Percentiles rank a stretch among this genome's conserved stretches.
These are phyloP conservation scores for Rosa persica DNA, from an alignment of 306 rosid species.

Conservation along the genomic window DNA sequence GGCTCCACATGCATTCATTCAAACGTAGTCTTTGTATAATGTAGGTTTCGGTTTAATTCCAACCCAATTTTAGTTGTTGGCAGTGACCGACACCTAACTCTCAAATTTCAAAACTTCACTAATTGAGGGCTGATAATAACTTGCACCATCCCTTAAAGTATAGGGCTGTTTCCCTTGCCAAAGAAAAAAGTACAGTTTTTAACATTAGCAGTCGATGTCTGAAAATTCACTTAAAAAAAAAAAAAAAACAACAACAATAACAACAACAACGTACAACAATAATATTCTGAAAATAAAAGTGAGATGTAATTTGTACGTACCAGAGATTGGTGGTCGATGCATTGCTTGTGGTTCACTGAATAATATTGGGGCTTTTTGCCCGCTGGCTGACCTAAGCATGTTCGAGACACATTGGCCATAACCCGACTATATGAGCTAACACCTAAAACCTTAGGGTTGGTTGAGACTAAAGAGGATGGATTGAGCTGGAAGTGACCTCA, in stretches of 20 bases:
- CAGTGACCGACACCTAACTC: constrained; percentile 6
- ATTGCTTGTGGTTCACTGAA: too few relatives aligned
- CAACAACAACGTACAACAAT: too few relatives aligned
- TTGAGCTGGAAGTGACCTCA: background rate
- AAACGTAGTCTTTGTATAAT: background rate
- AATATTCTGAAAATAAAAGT: too few relatives aligned
- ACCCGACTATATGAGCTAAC: background rate
- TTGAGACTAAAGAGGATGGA: background rate
- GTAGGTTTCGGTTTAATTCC: background rate
- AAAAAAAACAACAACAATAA: too few relatives aligned
- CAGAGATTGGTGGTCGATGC: too few relatives aligned
- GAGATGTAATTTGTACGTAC: too few relatives aligned
- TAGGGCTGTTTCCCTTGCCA: background rate
- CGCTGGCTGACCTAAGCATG: too few relatives aligned
- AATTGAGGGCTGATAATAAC: constrained; percentile 1
- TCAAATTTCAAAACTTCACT: background rate
- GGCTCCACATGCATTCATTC: background rate
- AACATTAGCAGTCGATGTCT: too few relatives aligned
- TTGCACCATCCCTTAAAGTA: background rate
- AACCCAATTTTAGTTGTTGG: background rate
- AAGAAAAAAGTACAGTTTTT: background rate
- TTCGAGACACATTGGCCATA: too few relatives aligned
- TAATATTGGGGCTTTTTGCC: too few relatives aligned
- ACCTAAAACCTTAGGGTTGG: background rate
- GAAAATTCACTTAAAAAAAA: too few relatives aligned